Conservation (phyloP, 2,329 filamentous ascomycete genomes). For the Pezicula carpinea region DNA sequence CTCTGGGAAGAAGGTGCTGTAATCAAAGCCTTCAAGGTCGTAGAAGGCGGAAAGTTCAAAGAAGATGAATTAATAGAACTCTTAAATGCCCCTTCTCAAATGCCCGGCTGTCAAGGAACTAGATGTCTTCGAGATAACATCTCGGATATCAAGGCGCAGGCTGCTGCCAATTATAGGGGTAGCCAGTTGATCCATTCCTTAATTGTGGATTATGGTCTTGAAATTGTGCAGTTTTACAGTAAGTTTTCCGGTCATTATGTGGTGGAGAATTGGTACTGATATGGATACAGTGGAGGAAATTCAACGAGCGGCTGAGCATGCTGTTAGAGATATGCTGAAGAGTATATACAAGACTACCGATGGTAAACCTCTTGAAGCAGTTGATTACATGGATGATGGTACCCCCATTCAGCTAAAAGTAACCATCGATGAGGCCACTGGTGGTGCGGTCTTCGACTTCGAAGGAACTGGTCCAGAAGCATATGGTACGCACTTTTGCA, state of each 20-base stretch:
- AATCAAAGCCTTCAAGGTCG: constrained; percentile 61
- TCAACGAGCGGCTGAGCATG: constrained; percentile 70
- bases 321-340: constrained; percentile 69
- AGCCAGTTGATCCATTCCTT: constrained; percentile 68
- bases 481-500: constrained; percentile 38
- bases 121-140: constrained; percentile 75
- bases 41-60: constrained; percentile 70
- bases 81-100: constrained; percentile 64
- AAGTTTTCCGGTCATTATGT: constrained; percentile 30
- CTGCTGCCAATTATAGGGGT: constrained; percentile 78
- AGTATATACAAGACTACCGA: constrained; percentile 59
- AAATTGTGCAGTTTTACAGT: constrained; percentile 68
- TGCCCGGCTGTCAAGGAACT: constrained; percentile 71
- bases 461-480: constrained; percentile 70
- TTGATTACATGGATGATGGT: constrained; percentile 84
- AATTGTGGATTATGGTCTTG: constrained; percentile 69
- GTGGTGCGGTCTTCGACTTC: constrained; percentile 73
- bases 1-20: constrained; percentile 59
- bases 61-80: constrained; percentile 69
- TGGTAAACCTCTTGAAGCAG: constrained; percentile 60
- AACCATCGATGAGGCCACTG: constrained; percentile 64
- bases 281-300: constrained; percentile 56
- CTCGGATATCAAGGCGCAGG: constrained; percentile 78
- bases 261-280: background rate
- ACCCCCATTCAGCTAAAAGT: constrained; percentile 68